These are phyloP conservation scores for Diacronema lutheri DNA, from an alignment of 78 protist genomes.

Conservation along the genomic window DNA sequence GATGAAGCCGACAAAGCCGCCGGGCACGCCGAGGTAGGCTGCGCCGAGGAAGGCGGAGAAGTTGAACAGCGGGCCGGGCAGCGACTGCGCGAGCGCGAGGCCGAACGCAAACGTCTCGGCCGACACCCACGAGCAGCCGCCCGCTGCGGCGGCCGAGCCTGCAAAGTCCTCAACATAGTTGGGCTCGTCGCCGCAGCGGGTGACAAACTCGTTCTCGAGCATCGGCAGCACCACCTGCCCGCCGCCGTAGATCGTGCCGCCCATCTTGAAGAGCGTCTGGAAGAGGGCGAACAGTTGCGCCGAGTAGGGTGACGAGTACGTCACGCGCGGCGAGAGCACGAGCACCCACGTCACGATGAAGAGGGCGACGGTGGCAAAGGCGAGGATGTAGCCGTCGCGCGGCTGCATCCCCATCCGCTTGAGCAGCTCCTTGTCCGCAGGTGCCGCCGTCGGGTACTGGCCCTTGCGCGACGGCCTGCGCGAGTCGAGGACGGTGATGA, in stretches of 20 bases:
- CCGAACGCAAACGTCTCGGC: background rate
- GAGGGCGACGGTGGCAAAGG: background rate
- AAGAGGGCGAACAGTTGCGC: background rate
- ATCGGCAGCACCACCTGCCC: slow-evolving; percentile 1
- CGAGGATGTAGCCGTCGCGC: background rate
- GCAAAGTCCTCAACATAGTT: too few species aligned
- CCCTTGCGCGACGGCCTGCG: background rate
- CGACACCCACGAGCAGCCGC: background rate
- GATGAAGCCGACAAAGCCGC: background rate
- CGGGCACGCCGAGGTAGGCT: background rate
- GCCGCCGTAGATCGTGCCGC: background rate
- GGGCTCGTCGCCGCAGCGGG: too few species aligned
- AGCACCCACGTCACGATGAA: background rate
- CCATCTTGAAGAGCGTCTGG: background rate
- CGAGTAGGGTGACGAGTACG: background rate
- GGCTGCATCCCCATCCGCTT: background rate
- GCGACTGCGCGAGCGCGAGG: background rate
- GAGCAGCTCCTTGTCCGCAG: background rate
- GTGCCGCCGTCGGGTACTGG: background rate
- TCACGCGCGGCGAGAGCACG: background rate
- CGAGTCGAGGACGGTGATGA: background rate
- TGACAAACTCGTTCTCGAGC: background rate
- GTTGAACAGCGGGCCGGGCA: slow-evolving; percentile 17
- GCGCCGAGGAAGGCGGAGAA: background rate
- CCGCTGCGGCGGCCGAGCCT: too few species aligned